Conservation (phyloP, 176 grass and related monocot species). For the Bolboschoenus planiculmis region DNA sequence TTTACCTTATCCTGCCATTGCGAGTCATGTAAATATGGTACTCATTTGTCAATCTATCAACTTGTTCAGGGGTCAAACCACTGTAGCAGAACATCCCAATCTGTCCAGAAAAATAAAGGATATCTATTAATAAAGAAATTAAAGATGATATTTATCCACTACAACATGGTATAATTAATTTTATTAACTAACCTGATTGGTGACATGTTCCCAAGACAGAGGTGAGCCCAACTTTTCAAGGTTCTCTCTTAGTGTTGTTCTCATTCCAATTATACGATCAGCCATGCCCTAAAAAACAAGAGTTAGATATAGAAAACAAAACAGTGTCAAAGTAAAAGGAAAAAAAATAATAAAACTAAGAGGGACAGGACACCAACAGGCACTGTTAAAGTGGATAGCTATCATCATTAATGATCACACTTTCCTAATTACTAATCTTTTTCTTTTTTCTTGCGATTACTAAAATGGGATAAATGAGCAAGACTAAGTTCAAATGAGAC, state of each 20-base stretch:
- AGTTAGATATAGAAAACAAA: background rate
- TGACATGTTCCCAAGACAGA: constrained; percentile 91
- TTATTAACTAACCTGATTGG: constrained; percentile 71
- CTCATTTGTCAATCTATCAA: constrained; percentile 76
- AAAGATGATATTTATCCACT: background rate
- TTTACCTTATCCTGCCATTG: constrained; percentile 89
- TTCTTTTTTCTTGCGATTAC: background rate
- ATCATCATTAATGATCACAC: background rate
- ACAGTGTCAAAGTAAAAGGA: background rate
- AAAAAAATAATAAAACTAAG: background rate
- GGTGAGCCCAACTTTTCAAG: constrained; percentile 69
- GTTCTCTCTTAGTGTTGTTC: constrained; percentile 69
- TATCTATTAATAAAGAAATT: background rate
- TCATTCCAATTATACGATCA: constrained; percentile 92
- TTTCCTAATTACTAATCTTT: background rate
- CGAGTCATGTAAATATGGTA: constrained; percentile 96
- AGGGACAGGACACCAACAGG: background rate
- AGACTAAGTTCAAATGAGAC: background rate
- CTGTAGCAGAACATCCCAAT: constrained; percentile 99
- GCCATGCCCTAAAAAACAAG: constrained; percentile 70
- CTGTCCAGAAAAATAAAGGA: constrained; percentile 16
- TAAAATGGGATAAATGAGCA: background rate
- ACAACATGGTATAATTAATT: background rate
- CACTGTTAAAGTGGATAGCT: background rate
- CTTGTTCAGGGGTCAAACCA: constrained; percentile 89